Conservation (phyloP, 768 basidiomycete species). For the Strobilomyces echinocephalus region DNA sequence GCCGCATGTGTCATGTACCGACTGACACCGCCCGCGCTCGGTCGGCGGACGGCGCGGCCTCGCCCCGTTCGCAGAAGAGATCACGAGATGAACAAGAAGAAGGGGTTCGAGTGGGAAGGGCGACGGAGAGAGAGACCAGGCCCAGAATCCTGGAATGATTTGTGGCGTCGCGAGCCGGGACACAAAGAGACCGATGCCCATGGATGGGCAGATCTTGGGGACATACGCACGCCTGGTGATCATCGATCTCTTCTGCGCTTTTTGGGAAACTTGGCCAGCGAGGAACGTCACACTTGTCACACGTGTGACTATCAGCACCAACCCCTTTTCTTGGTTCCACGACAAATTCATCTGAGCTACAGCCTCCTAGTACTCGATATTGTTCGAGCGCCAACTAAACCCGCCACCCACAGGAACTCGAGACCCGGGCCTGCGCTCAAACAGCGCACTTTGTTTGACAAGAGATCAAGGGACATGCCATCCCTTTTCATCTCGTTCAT, state of each 20-base stretch:
- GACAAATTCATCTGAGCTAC: slow-evolving; percentile 5
- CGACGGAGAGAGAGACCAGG: background rate
- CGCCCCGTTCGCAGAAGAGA: background rate
- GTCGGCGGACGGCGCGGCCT: slow-evolving; percentile 16
- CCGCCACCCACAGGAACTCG: slow-evolving; percentile 7
- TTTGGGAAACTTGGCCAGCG: slow-evolving; percentile 12
- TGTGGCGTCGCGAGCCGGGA: background rate
- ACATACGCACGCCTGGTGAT: slow-evolving; percentile 8
- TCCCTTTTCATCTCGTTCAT: slow-evolving; percentile 27
- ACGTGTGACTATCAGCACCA: slow-evolving; percentile 12
- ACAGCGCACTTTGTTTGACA: slow-evolving; percentile 21
- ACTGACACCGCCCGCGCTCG: slow-evolving; percentile 7
- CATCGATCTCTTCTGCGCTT: slow-evolving; percentile 7
- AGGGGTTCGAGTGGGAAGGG: too few species aligned
- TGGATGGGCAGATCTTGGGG: slow-evolving; percentile 13
- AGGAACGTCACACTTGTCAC: slow-evolving; percentile 11
- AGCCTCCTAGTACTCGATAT: background rate
- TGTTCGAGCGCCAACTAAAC: slow-evolving; percentile 4
- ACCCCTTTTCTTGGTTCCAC: background rate
- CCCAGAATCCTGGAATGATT: background rate
- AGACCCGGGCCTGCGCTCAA: slow-evolving; percentile 21
- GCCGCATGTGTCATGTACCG: slow-evolving; percentile 12
- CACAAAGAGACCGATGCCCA: slow-evolving; percentile 1
- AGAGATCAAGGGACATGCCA: slow-evolving; percentile 31
- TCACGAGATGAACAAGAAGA: background rate